Conservation (phyloP, 345 rosid species). For the Cardiospermum halicacabum region DNA sequence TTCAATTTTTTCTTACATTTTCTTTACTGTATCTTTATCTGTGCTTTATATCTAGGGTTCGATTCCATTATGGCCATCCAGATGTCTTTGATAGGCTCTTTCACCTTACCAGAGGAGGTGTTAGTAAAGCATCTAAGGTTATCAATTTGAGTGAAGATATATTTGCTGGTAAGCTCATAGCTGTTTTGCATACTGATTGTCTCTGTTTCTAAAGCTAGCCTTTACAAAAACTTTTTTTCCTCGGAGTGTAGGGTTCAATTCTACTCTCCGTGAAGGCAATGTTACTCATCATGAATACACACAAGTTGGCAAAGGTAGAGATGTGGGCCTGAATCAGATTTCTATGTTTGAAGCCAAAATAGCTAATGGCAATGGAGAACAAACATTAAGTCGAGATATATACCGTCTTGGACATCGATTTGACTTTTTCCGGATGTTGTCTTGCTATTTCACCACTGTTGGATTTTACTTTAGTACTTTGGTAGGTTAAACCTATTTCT, state of each 20-base stretch:
- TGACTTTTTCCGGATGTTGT: conserved; percentile 96
- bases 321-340: conserved; percentile 98
- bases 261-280: conserved; percentile 99
- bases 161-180: conserved; percentile 68
- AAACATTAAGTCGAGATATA: conserved; percentile 89
- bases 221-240: conserved; percentile 6
- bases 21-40: neutral
- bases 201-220: conserved; percentile 3
- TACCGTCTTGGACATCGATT: conserved; percentile 99
- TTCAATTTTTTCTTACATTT: conserved; percentile 4
- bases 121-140: conserved; percentile 95
- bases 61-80: conserved; percentile 99
- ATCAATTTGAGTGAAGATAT: conserved; percentile 98
- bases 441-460: conserved; percentile 95
- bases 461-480: conserved; percentile 98
- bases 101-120: conserved; percentile 97
- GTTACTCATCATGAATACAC: conserved; percentile 99
- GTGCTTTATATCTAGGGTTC: conserved; percentile 56
- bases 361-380: conserved; percentile 99
- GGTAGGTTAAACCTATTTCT: conserved; percentile 30
- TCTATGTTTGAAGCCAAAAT: conserved; percentile 99
- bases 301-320: conserved; percentile 99
- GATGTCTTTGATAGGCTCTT: conserved; percentile 98
- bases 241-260: conserved; percentile 72
- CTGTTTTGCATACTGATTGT: conserved; percentile 7